Evolutionary conservation across 1,284 basidiomycete species (phyloP).

Genomic region (Ustilago shanxiensis): DNA sequence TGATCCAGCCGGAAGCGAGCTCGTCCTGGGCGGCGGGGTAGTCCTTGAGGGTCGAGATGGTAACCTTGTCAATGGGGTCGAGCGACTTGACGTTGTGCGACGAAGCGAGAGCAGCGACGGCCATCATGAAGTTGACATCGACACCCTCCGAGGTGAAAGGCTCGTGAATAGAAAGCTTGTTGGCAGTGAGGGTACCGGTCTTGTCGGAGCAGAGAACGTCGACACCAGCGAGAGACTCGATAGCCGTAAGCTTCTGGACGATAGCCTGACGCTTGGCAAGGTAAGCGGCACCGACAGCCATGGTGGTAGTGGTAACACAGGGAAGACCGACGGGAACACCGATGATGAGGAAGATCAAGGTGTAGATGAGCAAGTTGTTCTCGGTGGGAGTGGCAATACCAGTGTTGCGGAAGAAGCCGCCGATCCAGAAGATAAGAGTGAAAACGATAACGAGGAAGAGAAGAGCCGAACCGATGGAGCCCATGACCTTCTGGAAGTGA

Average conservation of each 20-base stretch:
- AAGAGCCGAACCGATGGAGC: constrained; percentile 73
- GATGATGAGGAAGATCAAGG: constrained; percentile 74
- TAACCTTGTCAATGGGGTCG: constrained; percentile 76
- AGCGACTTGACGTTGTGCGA: constrained; percentile 75
- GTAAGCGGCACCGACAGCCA: constrained; percentile 75
- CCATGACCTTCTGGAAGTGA: constrained; percentile 74
- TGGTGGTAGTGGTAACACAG: constrained; percentile 74
- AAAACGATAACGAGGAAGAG: constrained; percentile 74
- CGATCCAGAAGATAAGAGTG: constrained; percentile 73
- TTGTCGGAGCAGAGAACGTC: constrained; percentile 76
- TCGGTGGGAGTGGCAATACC: constrained; percentile 72
- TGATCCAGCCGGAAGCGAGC: constrained; percentile 74
- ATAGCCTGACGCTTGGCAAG: constrained; percentile 75
- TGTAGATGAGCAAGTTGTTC: constrained; percentile 74
- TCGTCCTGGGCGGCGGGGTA: constrained; percentile 74
- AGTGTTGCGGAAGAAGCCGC: constrained; percentile 73
- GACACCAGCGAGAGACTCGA: constrained; percentile 76
- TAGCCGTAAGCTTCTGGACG: constrained; percentile 76
- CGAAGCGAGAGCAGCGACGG: constrained; percentile 74
- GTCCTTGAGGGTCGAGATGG: constrained; percentile 74
- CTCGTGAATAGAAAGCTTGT: constrained; percentile 75
- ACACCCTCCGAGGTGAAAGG: constrained; percentile 73
- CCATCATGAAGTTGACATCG: constrained; percentile 73
- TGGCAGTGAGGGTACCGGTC: constrained; percentile 75
- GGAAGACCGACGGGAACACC: constrained; percentile 76